A percentile compares a stretch with the other conserved stretches of the same genome.
Evolutionary conservation across 2,329 filamentous ascomycete genomes (phyloP).

Genomic region (Colletotrichum nymphaeae): DNA sequence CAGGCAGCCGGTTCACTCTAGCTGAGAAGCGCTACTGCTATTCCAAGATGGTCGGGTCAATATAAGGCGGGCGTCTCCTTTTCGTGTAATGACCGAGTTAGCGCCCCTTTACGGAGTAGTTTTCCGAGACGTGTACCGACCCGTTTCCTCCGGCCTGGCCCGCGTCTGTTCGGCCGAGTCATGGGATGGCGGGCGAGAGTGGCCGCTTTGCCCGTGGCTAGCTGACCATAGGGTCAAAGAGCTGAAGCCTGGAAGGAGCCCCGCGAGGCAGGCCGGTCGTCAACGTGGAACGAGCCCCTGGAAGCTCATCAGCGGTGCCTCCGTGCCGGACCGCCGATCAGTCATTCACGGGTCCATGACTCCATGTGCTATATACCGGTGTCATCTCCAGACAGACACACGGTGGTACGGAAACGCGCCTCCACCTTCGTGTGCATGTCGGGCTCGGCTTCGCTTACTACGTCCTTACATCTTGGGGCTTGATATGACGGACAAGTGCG

Average conservation of each 20-base stretch:
- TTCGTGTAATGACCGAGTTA: background rate
- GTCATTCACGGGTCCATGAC: background rate
- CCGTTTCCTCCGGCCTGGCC: conserved; percentile 11
- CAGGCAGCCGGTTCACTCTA: conserved; percentile 1
- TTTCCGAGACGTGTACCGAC: background rate
- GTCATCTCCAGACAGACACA: background rate
- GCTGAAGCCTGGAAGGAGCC: background rate
- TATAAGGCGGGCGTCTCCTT: background rate
- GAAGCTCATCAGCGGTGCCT: background rate
- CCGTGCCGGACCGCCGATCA: background rate
- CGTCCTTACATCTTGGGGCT: background rate
- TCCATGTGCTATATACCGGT: background rate
- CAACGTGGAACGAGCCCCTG: conserved; percentile 16
- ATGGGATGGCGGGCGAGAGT: background rate
- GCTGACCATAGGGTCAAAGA: background rate
- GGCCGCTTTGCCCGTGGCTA: background rate
- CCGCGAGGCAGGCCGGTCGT: conserved; percentile 11
- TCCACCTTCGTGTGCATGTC: background rate
- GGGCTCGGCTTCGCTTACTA: conserved; percentile 3
- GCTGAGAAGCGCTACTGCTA: background rate
- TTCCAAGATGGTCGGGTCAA: background rate
- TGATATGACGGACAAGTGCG: background rate
- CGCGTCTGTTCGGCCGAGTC: conserved; percentile 20
- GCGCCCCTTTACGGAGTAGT: background rate
- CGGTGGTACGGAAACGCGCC: background rate